These are phyloP conservation scores for Rosa rugosa DNA, from an alignment of 306 rosid genomes.

Conservation along the genomic window DNA sequence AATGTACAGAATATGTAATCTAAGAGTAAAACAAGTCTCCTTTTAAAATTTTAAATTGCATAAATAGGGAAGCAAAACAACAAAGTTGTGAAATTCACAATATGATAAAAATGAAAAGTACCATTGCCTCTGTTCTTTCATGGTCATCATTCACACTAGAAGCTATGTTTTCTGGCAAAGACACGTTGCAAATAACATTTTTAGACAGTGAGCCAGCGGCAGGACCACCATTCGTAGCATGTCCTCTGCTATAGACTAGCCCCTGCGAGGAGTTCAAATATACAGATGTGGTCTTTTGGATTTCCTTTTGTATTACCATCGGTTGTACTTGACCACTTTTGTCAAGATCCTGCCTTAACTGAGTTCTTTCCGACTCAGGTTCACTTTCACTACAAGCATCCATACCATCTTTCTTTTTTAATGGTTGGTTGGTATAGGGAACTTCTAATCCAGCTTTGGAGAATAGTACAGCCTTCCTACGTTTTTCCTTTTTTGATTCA, in stretches of 20 bases:
- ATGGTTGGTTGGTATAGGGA: conserved; percentile 32
- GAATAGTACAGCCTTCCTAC: conserved; percentile 52
- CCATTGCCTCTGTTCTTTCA: conserved; percentile 36
- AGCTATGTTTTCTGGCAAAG: conserved; percentile 25
- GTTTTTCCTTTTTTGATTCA: conserved; percentile 66
- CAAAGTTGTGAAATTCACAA: neutral
- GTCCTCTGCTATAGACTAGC: conserved; percentile 24
- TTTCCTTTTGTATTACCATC: conserved; percentile 27
- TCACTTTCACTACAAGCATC: conserved; percentile 26
- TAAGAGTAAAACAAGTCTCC: neutral
- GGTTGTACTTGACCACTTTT: conserved; percentile 35
- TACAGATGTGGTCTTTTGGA: conserved; percentile 10
- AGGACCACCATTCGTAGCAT: conserved; percentile 12
- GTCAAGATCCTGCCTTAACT: conserved; percentile 19
- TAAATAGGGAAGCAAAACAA: neutral
- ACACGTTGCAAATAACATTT: conserved; percentile 11
- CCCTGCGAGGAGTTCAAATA: conserved; percentile 39
- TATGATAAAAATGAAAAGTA: conserved; percentile 30
- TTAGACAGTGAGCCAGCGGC: conserved; percentile 22
- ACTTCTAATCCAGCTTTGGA: conserved; percentile 57
- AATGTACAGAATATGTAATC: neutral
- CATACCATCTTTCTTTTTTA: conserved; percentile 22
- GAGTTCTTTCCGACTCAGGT: conserved; percentile 38
- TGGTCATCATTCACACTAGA: conserved; percentile 24
- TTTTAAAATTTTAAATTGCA: neutral